Base-by-base conservation (phyloP, 805 yeast genomes). In the Schizosaccharomyces lindneri region DNA sequence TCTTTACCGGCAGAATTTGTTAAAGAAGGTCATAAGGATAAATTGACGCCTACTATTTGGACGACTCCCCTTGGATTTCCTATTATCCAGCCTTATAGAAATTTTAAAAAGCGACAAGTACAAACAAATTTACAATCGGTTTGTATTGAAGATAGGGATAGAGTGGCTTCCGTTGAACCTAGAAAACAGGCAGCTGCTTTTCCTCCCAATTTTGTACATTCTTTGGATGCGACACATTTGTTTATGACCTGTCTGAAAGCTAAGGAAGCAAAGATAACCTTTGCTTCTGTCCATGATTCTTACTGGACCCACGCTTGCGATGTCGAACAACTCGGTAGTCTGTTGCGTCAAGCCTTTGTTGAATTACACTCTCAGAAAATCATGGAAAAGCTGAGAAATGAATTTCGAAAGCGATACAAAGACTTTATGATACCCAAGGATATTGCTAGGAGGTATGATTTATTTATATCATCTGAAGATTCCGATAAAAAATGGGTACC, bases 181-280 rank as follows among this genome's bases (percentile, higher is more conserved):
- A 79, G 95, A 68, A 87, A 89, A 69, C 99, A 93, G 72, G 81
- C 81, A 65, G 81, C 88, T 48, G 98, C 95, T 0, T 86, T 90
- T 72, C 95, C 98, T 17, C 98, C 98, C 41, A 90, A 90, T 70
- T 90, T 79, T 71, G 85, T 90, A 61, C 98, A 90, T 70, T 90
- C 97, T 0, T 75, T 90, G 63, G 98, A 90, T 76, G 97, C 97
- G 1, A 84, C 96, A 0, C 98, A 90, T 70, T 93, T 90, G 98
- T 75, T 93, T 61, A 73, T 89, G 75, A 84, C 95, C 7, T 95
- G 97, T 0, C 75, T 80, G 61, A 81, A 81, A 29, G 87, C 96
- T 71, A 81, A 84, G 4, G 77, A 81, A 55, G 69, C 70, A 1
- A 81, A 79, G 0, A 72, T 93, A 60, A 75, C 81, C 13, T 90